These are phyloP conservation scores for Heracleum sosnowskyi DNA, from an alignment of 129 eudicot species.

Conservation along the genomic window DNA sequence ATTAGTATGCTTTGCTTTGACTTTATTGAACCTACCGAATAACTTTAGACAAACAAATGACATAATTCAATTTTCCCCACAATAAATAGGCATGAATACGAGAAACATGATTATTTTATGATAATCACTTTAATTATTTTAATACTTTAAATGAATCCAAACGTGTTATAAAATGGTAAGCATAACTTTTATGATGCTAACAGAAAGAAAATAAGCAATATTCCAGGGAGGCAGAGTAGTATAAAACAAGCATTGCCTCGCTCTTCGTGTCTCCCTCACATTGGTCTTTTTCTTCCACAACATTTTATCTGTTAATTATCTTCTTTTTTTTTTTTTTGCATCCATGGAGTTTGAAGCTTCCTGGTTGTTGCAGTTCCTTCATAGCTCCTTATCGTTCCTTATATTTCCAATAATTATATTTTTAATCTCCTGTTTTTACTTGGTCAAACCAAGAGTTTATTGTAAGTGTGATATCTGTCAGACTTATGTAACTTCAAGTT, in stretches of 20 bases:
- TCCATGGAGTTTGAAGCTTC: conserved; percentile 23
- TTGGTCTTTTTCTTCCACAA: conserved; percentile 3
- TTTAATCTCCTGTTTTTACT: conserved; percentile 18
- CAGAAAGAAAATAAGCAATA: background rate
- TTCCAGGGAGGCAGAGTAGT: background rate
- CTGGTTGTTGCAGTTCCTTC: conserved; percentile 15
- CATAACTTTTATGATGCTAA: background rate
- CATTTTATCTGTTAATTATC: too few relatives aligned
- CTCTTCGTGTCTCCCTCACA: background rate
- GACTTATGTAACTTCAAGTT: conserved; percentile 47
- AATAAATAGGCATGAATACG: background rate
- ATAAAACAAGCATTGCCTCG: conserved; percentile 6
- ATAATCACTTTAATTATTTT: background rate
- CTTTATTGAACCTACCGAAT: background rate
- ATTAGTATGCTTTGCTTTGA: background rate
- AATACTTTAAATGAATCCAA: background rate
- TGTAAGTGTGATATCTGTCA: conserved; percentile 70
- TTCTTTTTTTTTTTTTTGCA: background rate
- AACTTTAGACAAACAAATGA: background rate
- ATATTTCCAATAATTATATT: conserved; percentile 4
- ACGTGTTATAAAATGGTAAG: background rate
- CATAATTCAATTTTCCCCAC: background rate
- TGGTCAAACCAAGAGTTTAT: conserved; percentile 24
- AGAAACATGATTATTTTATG: background rate
- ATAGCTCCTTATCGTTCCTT: background rate